Evolutionary conservation across 192 early-diverging fungal genomes (phyloP).

Genomic region (Mortierella antarctica): DNA sequence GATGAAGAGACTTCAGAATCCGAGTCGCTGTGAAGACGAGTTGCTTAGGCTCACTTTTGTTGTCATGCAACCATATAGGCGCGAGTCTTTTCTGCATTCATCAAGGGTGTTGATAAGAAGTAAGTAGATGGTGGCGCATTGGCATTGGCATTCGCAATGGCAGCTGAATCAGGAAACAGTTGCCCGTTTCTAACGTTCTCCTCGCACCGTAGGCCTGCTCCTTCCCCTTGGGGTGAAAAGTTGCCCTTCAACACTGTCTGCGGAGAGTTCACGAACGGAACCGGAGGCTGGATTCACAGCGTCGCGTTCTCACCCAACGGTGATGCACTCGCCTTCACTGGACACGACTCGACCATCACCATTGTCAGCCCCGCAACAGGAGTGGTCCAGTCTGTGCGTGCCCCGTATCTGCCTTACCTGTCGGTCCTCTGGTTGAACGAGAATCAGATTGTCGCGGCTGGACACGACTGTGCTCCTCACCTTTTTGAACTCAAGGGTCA

Average conservation of each 20-base stretch:
- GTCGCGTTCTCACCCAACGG: constrained; percentile 94
- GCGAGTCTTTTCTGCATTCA: constrained; percentile 94
- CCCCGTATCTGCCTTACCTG: constrained; percentile 77
- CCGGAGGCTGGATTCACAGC: constrained; percentile 92
- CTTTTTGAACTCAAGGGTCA: constrained; percentile 70
- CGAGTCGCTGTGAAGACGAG: not conserved
- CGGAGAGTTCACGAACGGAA: constrained; percentile 81
- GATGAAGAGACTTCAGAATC: not conserved
- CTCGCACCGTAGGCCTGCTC: constrained; percentile 63
- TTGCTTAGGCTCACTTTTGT: no score
- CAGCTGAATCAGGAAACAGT: not conserved
- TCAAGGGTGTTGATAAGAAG: constrained; percentile 95
- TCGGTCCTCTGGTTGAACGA: constrained; percentile 84
- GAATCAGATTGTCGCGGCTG: constrained; percentile 83
- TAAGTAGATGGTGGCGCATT: constrained; percentile 20
- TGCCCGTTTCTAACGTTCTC: not conserved
- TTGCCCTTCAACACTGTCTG: constrained; percentile 93
- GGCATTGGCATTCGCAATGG: no score
- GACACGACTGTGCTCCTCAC: constrained; percentile 94
- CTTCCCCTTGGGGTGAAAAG: constrained; percentile 93
- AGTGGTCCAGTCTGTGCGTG: constrained; percentile 67
- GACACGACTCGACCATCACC: constrained; percentile 90
- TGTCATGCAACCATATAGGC: constrained; percentile 55
- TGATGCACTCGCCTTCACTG: constrained; percentile 83
- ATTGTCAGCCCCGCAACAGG: constrained; percentile 76